Evolutionary conservation across 129 eudicot species (phyloP).

Genomic region (Daucus carota): DH1_v3.0 NC_030383.2:4301501-4302000

Average conservation of each 20-base stretch:
- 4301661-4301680: neutral
- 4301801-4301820: neutral
- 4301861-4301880: neutral
- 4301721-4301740: neutral
- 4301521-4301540: conserved; percentile 35
- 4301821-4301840: neutral
- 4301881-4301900: neutral
- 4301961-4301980: conserved; percentile 29
- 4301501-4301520: conserved; percentile 13
- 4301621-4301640: neutral
- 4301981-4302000: conserved; percentile 21
- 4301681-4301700: neutral
- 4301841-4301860: neutral
- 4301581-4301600: neutral
- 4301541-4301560: conserved; percentile 20
- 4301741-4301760: neutral
- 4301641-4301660: neutral
- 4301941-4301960: conserved; percentile 18
- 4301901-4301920: conserved; percentile 13
- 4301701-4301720: too few relatives aligned
- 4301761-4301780: neutral
- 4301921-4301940: conserved; percentile 8
- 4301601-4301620: neutral
- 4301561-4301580: neutral
- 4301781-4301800: neutral